These are phyloP conservation scores for Lichtheimia corymbifera DNA, from an alignment of 371 early-diverging fungal genomes.

Conservation along the genomic window DNA sequence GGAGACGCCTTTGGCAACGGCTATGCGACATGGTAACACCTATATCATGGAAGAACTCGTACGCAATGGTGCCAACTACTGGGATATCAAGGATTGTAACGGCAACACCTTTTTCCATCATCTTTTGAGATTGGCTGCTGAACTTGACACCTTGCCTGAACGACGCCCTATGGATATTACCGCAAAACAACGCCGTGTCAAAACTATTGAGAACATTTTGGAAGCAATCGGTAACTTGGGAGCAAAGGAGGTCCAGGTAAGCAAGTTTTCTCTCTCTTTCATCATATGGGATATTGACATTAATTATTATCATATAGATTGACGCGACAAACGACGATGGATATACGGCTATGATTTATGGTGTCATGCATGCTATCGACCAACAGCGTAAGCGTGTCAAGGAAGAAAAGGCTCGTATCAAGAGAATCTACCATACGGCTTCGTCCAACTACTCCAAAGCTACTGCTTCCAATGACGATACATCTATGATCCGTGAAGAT, in stretches of 20 bases:
- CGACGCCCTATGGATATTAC: constrained; percentile 10
- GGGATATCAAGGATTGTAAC: constrained; percentile 18
- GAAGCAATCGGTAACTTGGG: neutral
- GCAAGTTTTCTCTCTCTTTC: too few species aligned
- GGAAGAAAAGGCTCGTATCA: constrained; percentile 20
- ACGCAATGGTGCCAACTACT: constrained; percentile 31
- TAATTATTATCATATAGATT: constrained; percentile 16
- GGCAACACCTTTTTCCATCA: constrained; percentile 47
- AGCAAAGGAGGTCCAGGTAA: too few species aligned
- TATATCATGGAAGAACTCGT: constrained; percentile 30
- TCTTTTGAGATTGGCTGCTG: constrained; percentile 14
- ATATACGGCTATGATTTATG: constrained; percentile 24
- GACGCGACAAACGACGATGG: constrained; percentile 32
- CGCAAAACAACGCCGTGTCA: neutral
- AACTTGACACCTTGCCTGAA: neutral
- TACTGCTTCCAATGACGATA: neutral
- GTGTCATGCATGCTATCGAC: constrained; percentile 17
- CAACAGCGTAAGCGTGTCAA: constrained; percentile 18
- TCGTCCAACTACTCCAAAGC: neutral
- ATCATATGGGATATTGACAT: neutral
- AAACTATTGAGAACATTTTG: neutral
- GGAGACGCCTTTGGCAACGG: constrained; percentile 50
- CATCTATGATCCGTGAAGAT: constrained; percentile 1
- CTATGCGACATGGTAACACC: constrained; percentile 29
- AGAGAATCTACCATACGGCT: neutral